Percentiles rank a stretch among this genome's conserved stretches.
Evolutionary conservation across 2,329 filamentous ascomycete genomes (phyloP).

Genomic region (Aaosphaeria pasadenensis): DNA sequence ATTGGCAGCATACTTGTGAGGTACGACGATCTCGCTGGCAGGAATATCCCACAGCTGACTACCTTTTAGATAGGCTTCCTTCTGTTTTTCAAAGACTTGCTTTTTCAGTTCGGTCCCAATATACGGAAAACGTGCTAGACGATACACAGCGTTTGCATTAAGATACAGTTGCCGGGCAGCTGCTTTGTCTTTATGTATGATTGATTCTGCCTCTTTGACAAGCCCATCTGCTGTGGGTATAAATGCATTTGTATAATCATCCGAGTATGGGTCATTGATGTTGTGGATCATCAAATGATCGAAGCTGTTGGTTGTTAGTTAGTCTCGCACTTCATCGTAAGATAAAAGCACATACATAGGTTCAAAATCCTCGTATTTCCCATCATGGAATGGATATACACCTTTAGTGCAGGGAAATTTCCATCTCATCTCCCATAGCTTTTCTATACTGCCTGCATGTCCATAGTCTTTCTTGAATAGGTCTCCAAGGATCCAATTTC

Average conservation of each 20-base stretch:
- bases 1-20: constrained; percentile 50
- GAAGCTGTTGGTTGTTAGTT: constrained; percentile 2
- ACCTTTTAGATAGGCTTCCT: constrained; percentile 59
- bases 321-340: constrained; percentile 45
- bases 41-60: constrained; percentile 46
- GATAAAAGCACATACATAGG: constrained; percentile 52
- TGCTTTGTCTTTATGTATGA: constrained; percentile 46
- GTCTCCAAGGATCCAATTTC: constrained; percentile 34
- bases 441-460: constrained; percentile 29
- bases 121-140: constrained; percentile 68
- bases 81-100: constrained; percentile 63
- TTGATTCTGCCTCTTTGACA: constrained; percentile 50
- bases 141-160: constrained; percentile 68
- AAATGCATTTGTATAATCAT: constrained; percentile 63
- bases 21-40: constrained; percentile 58
- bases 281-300: constrained; percentile 43
- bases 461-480: constrained; percentile 37
- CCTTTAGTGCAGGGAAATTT: constrained; percentile 38
- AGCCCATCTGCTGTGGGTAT: constrained; percentile 59
- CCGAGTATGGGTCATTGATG: constrained; percentile 62
- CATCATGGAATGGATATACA: constrained; percentile 73
- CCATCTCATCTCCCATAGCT: constrained; percentile 33
- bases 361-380: constrained; percentile 64
- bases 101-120: constrained; percentile 51
- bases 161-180: constrained; percentile 61